Conservation (phyloP, 1,284 basidiomycete genomes). For the Cryptococcus sp. region DNA sequence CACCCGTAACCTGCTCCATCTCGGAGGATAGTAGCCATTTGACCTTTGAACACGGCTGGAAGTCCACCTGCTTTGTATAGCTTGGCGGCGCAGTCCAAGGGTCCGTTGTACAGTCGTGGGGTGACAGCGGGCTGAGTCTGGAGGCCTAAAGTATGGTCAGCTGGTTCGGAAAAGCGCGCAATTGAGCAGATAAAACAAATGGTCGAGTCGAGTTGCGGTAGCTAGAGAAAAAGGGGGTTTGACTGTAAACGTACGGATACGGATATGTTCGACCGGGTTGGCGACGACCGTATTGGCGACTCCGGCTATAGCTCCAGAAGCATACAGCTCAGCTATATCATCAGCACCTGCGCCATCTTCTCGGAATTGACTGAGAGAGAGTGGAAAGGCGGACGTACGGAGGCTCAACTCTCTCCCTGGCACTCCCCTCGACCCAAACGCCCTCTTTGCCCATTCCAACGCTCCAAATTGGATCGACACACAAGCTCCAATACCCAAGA, state of each 20-base stretch:
- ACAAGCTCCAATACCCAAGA: constrained; percentile 81
- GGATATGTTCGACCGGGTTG: constrained; percentile 94
- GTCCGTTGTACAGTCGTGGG: constrained; percentile 65
- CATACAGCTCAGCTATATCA: constrained; percentile 66
- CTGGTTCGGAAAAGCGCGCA: no score
- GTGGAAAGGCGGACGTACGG: constrained; percentile 11
- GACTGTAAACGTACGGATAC: constrained; percentile 70
- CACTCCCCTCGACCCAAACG: constrained; percentile 50
- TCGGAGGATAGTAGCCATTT: constrained; percentile 80
- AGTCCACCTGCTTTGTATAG: constrained; percentile 66
- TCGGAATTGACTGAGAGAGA: neutral
- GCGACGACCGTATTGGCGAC: constrained; percentile 88
- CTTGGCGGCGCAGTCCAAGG: constrained; percentile 76
- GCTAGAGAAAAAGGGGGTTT: no score
- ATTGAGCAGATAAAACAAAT: neutral
- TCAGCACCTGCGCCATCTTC: neutral
- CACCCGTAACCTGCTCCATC: constrained; percentile 76
- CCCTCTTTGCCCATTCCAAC: constrained; percentile 82
- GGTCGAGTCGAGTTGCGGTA: no score
- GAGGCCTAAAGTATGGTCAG: constrained; percentile 66
- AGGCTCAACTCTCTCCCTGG: constrained; percentile 27
- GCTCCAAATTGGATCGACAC: constrained; percentile 96
- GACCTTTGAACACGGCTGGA: constrained; percentile 83
- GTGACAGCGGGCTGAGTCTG: constrained; percentile 77
- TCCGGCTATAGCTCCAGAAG: constrained; percentile 76